A percentile compares a stretch with the other conserved stretches of the same genome.
These are phyloP conservation scores for Penicillium sp. DNA, from an alignment of 2,329 filamentous ascomycete genomes.

Conservation along the genomic window DNA sequence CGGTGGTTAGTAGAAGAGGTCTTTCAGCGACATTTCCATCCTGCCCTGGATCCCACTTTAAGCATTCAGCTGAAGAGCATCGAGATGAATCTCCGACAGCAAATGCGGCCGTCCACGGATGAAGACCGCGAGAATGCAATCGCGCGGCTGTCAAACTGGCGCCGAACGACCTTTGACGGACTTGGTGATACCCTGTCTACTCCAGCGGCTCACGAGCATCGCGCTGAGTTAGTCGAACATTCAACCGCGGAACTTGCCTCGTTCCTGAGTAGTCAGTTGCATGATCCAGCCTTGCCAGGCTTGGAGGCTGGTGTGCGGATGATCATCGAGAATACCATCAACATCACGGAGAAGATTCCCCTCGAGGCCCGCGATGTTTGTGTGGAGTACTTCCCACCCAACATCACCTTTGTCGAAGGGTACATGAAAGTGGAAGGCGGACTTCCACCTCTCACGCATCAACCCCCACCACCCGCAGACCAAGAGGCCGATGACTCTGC, in stretches of 20 bases:
- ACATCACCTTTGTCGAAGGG: constrained; percentile 69
- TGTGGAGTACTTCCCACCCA: constrained; percentile 83
- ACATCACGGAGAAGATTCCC: constrained; percentile 83
- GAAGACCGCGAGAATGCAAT: constrained; percentile 90
- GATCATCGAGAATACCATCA: constrained; percentile 90
- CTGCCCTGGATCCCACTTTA: constrained; percentile 76
- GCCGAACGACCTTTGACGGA: constrained; percentile 92
- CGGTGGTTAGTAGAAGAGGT: constrained; percentile 90
- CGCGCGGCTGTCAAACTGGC: constrained; percentile 88
- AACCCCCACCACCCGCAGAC: constrained; percentile 28
- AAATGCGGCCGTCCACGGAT: constrained; percentile 71
- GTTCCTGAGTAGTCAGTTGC: constrained; percentile 74
- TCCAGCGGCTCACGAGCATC: constrained; percentile 69
- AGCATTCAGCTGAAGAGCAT: constrained; percentile 83
- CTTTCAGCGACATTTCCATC: constrained; percentile 92
- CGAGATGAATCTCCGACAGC: constrained; percentile 82
- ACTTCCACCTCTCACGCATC: constrained; percentile 62
- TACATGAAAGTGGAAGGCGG: constrained; percentile 83
- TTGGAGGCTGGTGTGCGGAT: constrained; percentile 88
- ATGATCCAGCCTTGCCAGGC: constrained; percentile 76
- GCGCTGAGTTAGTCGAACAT: constrained; percentile 70
- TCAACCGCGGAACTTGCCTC: constrained; percentile 72
- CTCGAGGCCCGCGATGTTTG: constrained; percentile 89
- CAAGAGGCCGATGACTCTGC: constrained; percentile 26
- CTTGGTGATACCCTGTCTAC: constrained; percentile 73